Base-by-base conservation (phyloP, 2,329 filamentous ascomycete species). In the Fusarium proliferatum region DNA sequence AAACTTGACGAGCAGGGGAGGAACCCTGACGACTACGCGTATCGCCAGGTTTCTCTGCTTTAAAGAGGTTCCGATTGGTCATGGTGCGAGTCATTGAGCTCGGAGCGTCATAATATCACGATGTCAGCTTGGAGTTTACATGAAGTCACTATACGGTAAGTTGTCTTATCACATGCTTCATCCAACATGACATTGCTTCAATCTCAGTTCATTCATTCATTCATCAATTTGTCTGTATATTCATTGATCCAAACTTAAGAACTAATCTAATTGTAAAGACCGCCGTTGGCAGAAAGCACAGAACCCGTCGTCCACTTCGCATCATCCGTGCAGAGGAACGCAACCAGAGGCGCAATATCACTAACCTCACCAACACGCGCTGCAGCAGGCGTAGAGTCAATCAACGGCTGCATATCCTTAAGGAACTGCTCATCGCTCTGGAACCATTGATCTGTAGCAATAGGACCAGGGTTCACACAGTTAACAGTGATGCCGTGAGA, bases 381-480 rank as follows among this genome's bases (percentile, higher is more conserved):
- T 4, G 48, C 48, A 5, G 30, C 48, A 36, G 48, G 48, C 1
- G 48, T 52, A 19, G 48, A 52, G 8, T 26, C 30, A 26, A 52
- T 52, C 16, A 52, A 11, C 3, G 15, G 65, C 62, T 41, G 58
- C 62, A 81, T 81, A 21, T 80, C 78, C 56, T 80, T 61, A 4
- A 73, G 51, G 39, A 81, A 79, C 52, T 80, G 71, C 9, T 78
- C 73, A 34, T 80, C 76, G 42, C 71, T 79, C 56, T 79, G 34
- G 48, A 64, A 46, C 77, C 77, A 77, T 68, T 79, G 73, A 57
- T 78, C 56, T 76, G 34, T 74, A 21, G 76, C 78, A 28, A 81
- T 56, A 6, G 77, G 79, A 3, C 80, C 80, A 5, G 77, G 81
- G 36, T 82, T 81, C 6, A 82, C 77, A 13, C 66, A 77, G 64